Base-by-base conservation (phyloP, 345 rosid species). In the Salix udensis region DNA sequence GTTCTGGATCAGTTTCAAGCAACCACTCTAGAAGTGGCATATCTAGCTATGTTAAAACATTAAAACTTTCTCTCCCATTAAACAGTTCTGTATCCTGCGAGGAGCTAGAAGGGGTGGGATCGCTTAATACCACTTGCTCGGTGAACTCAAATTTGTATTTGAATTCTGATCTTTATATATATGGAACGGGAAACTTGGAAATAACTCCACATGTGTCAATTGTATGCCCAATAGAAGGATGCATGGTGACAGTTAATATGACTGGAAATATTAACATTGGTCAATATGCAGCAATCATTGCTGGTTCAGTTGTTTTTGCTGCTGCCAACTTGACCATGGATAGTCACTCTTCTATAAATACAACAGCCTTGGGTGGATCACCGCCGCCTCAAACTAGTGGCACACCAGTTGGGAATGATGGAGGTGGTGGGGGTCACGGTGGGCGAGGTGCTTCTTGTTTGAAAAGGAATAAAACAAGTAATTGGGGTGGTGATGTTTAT, bases 371-470 rank as follows among this genome's bases (percentile, higher is more conserved):
- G 80, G 97, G 90, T 70, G 98, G 98, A 65, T 64, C 85, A 42
- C 97, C 98, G 10, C 98, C 98, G 75, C 84, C 98, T 72, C 98
- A 91, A 85, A 93, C 98, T 72, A 93, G 98, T 82, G 98, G 98
- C 36, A 90, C 98, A 26, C 97, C 98, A 1, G 76, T 79, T 77
- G 97, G 92, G 31, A 77, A 61, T 79, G 98, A 91, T 72, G 97
- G 98, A 74, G 94, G 94, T 24, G 98, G 98, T 85, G 98, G 98
- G 77, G 98, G 98, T 26, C 98, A 95, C 83, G 98, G 98, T 37
- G 98, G 98, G 21, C 87, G 98, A 70, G 98, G 97, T 78, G 98
- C 98, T 84, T 93, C 97, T 10, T 93, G 98, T 82, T 68, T 79
- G 80, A 89, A 81, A 81, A 87, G 85, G 60, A 89, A 87, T 62